Percentiles rank a stretch among this genome's conserved stretches.
Evolutionary conservation across 208 protist genomes (phyloP).

Genomic region (Phytomonas francai): DNA sequence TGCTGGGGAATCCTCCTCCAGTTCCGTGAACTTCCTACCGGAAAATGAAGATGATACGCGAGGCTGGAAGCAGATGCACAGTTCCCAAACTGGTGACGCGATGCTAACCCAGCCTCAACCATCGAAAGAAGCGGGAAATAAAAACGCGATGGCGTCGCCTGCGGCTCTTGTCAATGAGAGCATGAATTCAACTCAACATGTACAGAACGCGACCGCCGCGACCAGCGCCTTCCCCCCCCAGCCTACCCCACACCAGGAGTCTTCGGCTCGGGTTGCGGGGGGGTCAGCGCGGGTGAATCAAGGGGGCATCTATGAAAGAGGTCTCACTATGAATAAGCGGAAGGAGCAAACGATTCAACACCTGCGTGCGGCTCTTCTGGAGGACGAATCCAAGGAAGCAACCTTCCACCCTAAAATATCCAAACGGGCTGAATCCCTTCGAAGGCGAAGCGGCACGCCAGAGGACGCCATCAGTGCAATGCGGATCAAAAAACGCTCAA

Average conservation of each 20-base stretch:
- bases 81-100: too few species aligned
- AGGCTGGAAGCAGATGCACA: too few species aligned
- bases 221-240: not conserved
- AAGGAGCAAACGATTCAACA: conserved; percentile 17
- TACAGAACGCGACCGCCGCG: not conserved
- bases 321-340: conserved; percentile 10
- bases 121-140: too few species aligned
- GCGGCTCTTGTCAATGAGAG: not conserved
- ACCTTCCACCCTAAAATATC: conserved; percentile 52
- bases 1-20: too few species aligned
- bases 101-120: too few species aligned
- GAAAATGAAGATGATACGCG: too few species aligned
- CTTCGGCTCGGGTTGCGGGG: conserved; percentile 11
- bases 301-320: conserved; percentile 21
- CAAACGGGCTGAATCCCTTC: conserved; percentile 8
- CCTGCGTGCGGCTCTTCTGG: conserved; percentile 19
- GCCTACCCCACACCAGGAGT: conserved; percentile 4
- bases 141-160: not conserved
- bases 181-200: not conserved
- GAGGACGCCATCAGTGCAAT: conserved; percentile 11
- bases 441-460: conserved; percentile 1
- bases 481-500: conserved; percentile 34
- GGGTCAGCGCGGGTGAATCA: conserved; percentile 13
- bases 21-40: too few species aligned
- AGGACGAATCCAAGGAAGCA: conserved; percentile 18